Base-by-base conservation (phyloP, 2,329 filamentous ascomycete genomes). In the Talaromyces sp. region DNA sequence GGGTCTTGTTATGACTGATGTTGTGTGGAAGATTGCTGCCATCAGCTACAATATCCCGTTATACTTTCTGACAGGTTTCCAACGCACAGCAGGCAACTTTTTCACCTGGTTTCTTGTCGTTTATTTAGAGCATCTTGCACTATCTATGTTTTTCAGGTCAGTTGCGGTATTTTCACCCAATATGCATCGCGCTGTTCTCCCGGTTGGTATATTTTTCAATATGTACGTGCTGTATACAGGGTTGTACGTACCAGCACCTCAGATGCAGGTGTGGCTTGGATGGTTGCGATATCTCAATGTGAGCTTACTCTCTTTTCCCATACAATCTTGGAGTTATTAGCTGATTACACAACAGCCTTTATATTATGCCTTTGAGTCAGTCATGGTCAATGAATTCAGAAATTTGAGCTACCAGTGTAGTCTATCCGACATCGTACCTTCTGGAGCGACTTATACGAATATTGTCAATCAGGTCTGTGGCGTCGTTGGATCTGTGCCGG, bases 311-410 rank as follows among this genome's bases (percentile, higher is more conserved):
- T 11, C 14, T 9, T 24, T 43, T 1, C 8, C n/a, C 22, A 9
- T 37, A 8, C 19, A 9, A 16, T 27, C 3, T 3, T 16, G 3
- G 6, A 4, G 19, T 50, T 2, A 27, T 14, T 31, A 8, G 22
- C 47, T 47, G 24, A 50, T 16, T 50, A 16, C 13, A 27, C 16
- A 1, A 16, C 11, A 59, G 56, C 56, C 56, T n/a, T 24, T 59
- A 43, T 31, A 59, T 10, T 60, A 60, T 16, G 41, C 16, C 1
- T 60, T 2, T 85, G 87, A 0, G 93, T 95, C 74, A 2, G 77
- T 96, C 77, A 93, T 95, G 90, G 86, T 90, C 72, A 96, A 96
- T 72, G 92, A 96, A 73, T 95, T 96, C 71, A 81, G 83, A 39
- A 79, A 85, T 16, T 81, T 90, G 45, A 82, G 87, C 47, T 80